phyloP scores from a whole-genome alignment of 768 basidiomycete genomes.

The Tricholoma saponaceum region DNA sequence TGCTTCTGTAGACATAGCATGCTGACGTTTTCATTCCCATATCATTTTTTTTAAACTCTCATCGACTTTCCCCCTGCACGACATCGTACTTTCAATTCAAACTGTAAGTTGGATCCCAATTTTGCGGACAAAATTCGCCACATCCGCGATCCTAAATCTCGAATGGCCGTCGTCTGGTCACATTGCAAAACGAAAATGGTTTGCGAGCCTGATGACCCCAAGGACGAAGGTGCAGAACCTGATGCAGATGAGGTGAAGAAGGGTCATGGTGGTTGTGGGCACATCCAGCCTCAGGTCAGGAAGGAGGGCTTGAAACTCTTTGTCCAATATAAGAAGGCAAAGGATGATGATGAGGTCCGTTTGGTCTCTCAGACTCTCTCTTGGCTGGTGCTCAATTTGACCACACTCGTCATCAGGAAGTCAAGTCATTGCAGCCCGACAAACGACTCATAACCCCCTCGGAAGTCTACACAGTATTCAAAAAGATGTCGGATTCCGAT shows the following conservation, averaged over 20 bases:
- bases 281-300: slow-evolving; percentile 81
- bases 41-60: slow-evolving; percentile 32
- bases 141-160: slow-evolving; percentile 79
- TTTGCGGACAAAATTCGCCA: slow-evolving; percentile 88
- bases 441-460: slow-evolving; percentile 79
- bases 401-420: slow-evolving; percentile 45
- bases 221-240: slow-evolving; percentile 76
- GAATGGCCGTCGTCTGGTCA: slow-evolving; percentile 82
- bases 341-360: slow-evolving; percentile 91
- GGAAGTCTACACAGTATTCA: slow-evolving; percentile 91
- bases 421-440: slow-evolving; percentile 77
- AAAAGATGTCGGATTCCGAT: slow-evolving; percentile 91
- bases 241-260: slow-evolving; percentile 74
- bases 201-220: slow-evolving; percentile 87
- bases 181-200: slow-evolving; percentile 85
- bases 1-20: slow-evolving; percentile 37
- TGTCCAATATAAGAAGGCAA: slow-evolving; percentile 90
- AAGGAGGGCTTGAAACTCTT: slow-evolving; percentile 96
- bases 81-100: slow-evolving; percentile 11
- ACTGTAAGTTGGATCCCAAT: slow-evolving; percentile 72
- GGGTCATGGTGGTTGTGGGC: slow-evolving; percentile 97
- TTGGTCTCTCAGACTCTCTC: neutral
- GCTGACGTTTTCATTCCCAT: slow-evolving; percentile 68
- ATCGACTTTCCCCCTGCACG: slow-evolving; percentile 18
- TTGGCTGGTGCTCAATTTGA: slow-evolving; percentile 13